Evolutionary conservation across 1,139 yeast genomes (phyloP), one percentile per base, ranked within the genome.

Genomic region (Kodamaea plutei): DNA sequence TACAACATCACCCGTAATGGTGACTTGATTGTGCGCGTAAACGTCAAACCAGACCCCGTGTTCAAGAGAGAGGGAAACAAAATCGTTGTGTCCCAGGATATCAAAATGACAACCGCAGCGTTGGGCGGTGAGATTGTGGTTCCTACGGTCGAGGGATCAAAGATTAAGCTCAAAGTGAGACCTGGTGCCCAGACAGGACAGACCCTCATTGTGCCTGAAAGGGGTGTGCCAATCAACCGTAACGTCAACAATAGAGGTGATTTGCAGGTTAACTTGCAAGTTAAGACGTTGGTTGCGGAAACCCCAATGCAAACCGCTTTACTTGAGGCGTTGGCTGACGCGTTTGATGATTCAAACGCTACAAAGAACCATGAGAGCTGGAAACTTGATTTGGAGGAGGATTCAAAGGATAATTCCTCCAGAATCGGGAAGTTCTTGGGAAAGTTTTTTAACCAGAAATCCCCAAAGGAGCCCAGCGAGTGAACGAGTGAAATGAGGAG

Each of bases 41-140:
- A 78, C 44, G 94, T 91, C 15, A 68, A 73, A 43, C 78, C 79
- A 19, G 96, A 91, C 52, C 71, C 79, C 19, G 58, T 67, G 20
- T 91, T 89, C 58, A 64, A 68, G 29, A 73, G 96, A 32, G 67
- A 65, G 21, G 83, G 83, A 25, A 67, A 73, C 37, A 77, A 83
- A 48, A 69, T 91, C 40, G 56, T 83, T 36, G 72, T 77, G 48
- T 65, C 69, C 21, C 77, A 80, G 31, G 76, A 76, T 27, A 78
- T 91, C 33, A 82, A 93, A 29, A 84, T 88, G 79, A 91, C 98
- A 1, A 91, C 98, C 0, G 98, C 98, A 2, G 91, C 96, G 0
- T 67, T 91, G 29, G 99, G 99, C 36, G 99, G 99, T 20, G 79
- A 77, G 32, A 73, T 91, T 17, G 76, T 82, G 28, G 78, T 91